phyloP scores from a whole-genome alignment of 83 land plant species.

The Larix sibirica region DNA sequence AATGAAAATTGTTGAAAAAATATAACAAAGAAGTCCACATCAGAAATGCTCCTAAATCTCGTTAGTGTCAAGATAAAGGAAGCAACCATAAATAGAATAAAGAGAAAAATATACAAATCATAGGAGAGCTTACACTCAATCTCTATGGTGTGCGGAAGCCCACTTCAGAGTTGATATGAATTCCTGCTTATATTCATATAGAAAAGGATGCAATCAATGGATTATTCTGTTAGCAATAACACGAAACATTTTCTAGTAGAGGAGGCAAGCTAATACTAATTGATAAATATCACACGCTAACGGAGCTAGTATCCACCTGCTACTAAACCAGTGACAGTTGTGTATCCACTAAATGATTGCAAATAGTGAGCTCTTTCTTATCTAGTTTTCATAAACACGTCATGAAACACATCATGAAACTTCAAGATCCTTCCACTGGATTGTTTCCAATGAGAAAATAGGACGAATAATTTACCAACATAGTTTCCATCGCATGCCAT shows the following conservation, averaged over 20 bases:
- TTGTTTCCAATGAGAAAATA: neutral
- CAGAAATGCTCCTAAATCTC: neutral
- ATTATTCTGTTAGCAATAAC: neutral
- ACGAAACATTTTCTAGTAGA: constrained; percentile 3
- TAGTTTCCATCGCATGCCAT: neutral
- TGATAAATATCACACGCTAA: neutral
- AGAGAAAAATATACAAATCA: constrained; percentile 8
- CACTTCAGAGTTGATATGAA: constrained; percentile 16
- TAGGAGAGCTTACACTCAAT: constrained; percentile 17
- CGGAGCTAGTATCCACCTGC: constrained; percentile 5
- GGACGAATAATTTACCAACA: neutral
- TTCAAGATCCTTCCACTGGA: neutral
- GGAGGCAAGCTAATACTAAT: neutral
- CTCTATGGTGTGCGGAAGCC: constrained; percentile 17
- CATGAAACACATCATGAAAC: neutral
- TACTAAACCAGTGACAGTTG: neutral
- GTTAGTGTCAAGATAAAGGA: constrained; percentile 12
- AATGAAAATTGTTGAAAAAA: neutral
- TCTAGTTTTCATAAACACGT: neutral
- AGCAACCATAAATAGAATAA: constrained; percentile 14
- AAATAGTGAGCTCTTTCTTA: neutral
- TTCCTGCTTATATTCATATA: constrained; percentile 14
- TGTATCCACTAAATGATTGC: neutral
- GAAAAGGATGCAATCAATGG: constrained; percentile 10
- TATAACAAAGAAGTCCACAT: neutral